These are phyloP conservation scores for Trichoderma sp. DNA, from an alignment of 2,329 filamentous ascomycete species.

Conservation along the genomic window DNA sequence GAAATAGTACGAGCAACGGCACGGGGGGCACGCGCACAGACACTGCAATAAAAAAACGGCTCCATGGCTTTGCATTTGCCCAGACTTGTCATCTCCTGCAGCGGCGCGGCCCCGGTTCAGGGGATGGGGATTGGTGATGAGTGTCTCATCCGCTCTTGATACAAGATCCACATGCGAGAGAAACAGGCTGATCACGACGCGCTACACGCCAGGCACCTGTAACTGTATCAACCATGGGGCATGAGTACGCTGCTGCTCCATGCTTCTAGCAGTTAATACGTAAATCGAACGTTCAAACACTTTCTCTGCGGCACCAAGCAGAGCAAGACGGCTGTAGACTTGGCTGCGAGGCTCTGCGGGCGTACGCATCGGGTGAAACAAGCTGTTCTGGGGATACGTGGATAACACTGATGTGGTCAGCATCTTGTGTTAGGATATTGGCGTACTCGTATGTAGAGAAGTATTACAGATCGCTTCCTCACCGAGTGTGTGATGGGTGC, in stretches of 20 bases:
- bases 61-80: neutral
- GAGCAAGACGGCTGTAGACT: neutral
- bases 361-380: neutral
- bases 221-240: neutral
- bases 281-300: neutral
- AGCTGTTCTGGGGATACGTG: neutral
- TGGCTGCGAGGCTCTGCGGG: neutral
- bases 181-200: neutral
- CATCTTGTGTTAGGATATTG: neutral
- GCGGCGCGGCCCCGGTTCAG: conserved; percentile 6
- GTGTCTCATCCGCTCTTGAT: neutral
- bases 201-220: neutral
- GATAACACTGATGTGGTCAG: neutral
- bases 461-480: neutral
- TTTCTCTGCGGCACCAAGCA: neutral
- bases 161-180: neutral
- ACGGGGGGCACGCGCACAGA: neutral
- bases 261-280: neutral
- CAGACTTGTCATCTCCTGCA: conserved; percentile 2
- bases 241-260: neutral
- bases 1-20: neutral
- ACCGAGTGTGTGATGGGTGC: neutral
- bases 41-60: neutral
- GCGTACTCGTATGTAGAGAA: neutral
- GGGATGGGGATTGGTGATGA: neutral